Percentiles rank a stretch among this genome's conserved stretches.
Evolutionary conservation across 805 yeast genomes (phyloP).

Genomic region (Saccharomycopsis fibuligera): DNA sequence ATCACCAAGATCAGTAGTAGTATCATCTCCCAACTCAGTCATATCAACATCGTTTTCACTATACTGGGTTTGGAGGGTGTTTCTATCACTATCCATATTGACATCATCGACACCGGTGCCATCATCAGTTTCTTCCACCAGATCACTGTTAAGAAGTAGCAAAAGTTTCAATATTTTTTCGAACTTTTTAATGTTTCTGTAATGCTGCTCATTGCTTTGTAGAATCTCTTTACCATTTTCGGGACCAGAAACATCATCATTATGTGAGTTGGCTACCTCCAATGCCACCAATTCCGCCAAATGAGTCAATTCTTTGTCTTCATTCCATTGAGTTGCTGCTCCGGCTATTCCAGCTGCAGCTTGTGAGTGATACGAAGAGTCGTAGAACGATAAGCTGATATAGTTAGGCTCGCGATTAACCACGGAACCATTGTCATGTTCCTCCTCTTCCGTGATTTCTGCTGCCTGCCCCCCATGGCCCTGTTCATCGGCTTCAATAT

Average conservation of each 20-base stretch:
- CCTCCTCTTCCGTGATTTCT: no score
- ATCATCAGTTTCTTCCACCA: conserved; percentile 6
- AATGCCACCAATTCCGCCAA: conserved; percentile 14
- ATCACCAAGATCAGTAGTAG: conserved; percentile 18
- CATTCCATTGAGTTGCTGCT: background rate
- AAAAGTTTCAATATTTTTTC: conserved; percentile 24
- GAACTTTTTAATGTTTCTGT: conserved; percentile 20
- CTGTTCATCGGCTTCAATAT: no score
- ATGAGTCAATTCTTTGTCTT: conserved; percentile 8
- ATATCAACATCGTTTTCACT: background rate
- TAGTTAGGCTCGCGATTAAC: conserved; percentile 29
- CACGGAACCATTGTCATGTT: no score
- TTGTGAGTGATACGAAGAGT: no score
- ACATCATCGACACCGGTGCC: no score
- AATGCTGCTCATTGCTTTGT: conserved; percentile 3
- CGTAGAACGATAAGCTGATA: conserved; percentile 13
- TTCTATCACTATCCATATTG: background rate
- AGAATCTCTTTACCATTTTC: conserved; percentile 9
- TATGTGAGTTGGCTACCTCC: conserved; percentile 6
- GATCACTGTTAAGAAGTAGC: conserved; percentile 11
- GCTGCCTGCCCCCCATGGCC: no score
- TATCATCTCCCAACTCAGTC: background rate
- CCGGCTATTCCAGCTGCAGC: no score
- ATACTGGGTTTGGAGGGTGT: background rate
- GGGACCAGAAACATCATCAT: conserved; percentile 8